These are phyloP conservation scores for Russula vinacea DNA, from an alignment of 768 basidiomycete genomes.

Conservation along the genomic window DNA sequence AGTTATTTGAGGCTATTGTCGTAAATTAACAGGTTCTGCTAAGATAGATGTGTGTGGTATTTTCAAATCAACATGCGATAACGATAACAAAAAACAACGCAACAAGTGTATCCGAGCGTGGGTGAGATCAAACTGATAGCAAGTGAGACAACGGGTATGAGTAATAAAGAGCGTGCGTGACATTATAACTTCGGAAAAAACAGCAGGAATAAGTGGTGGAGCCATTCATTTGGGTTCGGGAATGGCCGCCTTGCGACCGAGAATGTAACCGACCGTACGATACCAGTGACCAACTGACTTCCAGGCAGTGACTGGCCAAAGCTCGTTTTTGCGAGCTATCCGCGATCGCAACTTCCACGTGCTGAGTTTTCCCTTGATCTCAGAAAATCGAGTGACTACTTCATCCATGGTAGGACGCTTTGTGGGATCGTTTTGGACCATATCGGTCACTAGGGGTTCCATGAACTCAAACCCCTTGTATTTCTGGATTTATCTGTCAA, in stretches of 20 bases:
- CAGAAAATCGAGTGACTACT: slow-evolving; percentile 10
- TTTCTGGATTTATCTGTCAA: not conserved
- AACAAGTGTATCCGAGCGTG: not conserved
- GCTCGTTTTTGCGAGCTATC: slow-evolving; percentile 11
- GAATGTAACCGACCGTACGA: slow-evolving; percentile 9
- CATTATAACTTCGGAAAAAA: not conserved
- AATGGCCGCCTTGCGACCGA: slow-evolving; percentile 13
- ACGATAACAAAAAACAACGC: not conserved
- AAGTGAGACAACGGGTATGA: not conserved
- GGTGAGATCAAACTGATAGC: not conserved
- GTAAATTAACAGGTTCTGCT: not conserved
- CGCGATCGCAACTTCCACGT: slow-evolving; percentile 25
- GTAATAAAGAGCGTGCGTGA: not conserved
- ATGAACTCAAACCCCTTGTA: slow-evolving; percentile 22
- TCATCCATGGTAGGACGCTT: slow-evolving; percentile 35
- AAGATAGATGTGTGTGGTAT: too few species aligned
- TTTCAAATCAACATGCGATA: not conserved
- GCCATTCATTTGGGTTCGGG: slow-evolving; percentile 17
- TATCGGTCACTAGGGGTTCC: slow-evolving; percentile 32
- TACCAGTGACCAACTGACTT: slow-evolving; percentile 9
- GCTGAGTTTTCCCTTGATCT: not conserved
- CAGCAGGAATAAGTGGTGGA: not conserved
- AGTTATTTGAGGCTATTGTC: too few species aligned
- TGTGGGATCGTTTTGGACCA: slow-evolving; percentile 39
- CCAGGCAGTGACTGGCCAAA: slow-evolving; percentile 18